These are phyloP conservation scores for Mrakia frigida DNA, from an alignment of 768 basidiomycete genomes.

Conservation along the genomic window DNA sequence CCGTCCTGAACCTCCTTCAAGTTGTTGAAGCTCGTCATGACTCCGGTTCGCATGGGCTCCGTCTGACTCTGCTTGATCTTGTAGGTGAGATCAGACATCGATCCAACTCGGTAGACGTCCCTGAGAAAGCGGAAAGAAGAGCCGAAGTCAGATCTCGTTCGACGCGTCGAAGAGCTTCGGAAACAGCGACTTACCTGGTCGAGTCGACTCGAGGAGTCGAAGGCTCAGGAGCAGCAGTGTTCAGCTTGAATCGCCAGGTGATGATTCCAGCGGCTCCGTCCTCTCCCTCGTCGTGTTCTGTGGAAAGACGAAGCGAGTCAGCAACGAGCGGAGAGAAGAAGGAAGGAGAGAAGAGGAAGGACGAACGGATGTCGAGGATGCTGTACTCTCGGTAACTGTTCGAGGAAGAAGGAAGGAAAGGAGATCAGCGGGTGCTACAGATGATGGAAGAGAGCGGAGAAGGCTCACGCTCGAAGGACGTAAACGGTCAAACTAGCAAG, in stretches of 20 bases:
- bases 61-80: constrained; percentile 75
- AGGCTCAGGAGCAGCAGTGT: constrained; percentile 59
- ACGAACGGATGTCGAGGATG: constrained; percentile 60
- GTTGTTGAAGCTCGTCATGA: constrained; percentile 84
- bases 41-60: constrained; percentile 84
- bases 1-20: constrained; percentile 43
- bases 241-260: constrained; percentile 93
- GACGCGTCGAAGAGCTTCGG: no score
- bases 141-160: no score
- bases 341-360: not conserved
- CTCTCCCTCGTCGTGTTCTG: constrained; percentile 89
- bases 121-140: constrained; percentile 33
- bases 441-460: not conserved
- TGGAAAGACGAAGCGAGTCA: not conserved
- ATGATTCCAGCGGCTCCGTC: constrained; percentile 73
- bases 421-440: constrained; percentile 46
- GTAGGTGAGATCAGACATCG: constrained; percentile 92
- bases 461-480: constrained; percentile 13
- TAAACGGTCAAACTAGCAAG: constrained; percentile 55
- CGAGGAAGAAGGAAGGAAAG: constrained; percentile 45
- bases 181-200: constrained; percentile 35
- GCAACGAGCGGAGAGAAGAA: not conserved
- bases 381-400: constrained; percentile 79
- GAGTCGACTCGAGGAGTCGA: constrained; percentile 46
- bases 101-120: constrained; percentile 72